phyloP scores from a whole-genome alignment of 257 asterid species.

The Fraxinus excelsior region DNA sequence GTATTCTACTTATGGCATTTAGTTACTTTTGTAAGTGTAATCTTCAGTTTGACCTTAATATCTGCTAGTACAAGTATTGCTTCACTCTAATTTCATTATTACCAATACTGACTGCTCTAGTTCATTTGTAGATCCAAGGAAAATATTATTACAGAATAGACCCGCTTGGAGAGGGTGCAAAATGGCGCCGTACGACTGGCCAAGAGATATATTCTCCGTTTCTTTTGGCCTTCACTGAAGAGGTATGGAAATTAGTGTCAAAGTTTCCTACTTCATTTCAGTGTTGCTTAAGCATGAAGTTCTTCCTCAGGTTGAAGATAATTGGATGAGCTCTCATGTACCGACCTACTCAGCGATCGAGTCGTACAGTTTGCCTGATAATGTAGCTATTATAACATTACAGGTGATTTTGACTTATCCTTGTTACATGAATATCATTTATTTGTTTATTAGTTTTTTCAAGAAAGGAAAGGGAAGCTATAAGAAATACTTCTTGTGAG shows the following conservation, averaged over 20 bases:
- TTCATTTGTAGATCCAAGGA: slow-evolving; percentile 41
- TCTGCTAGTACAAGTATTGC: not conserved
- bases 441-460: not conserved
- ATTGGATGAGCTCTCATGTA: slow-evolving; percentile 30
- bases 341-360: slow-evolving; percentile 42
- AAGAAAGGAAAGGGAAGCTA: slow-evolving; percentile 4
- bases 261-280: slow-evolving; percentile 16
- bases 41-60: not conserved
- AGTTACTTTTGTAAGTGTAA: not conserved
- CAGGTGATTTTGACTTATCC: slow-evolving; percentile 34
- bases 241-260: slow-evolving; percentile 31
- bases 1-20: not conserved
- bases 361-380: slow-evolving; percentile 51
- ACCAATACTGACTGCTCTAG: not conserved
- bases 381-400: slow-evolving; percentile 49
- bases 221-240: slow-evolving; percentile 52
- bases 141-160: slow-evolving; percentile 46
- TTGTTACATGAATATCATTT: slow-evolving; percentile 5
- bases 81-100: not conserved
- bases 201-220: slow-evolving; percentile 60
- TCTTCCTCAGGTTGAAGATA: slow-evolving; percentile 34
- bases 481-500: not conserved
- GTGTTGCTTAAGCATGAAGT: slow-evolving; percentile 5
- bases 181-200: slow-evolving; percentile 56
- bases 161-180: slow-evolving; percentile 50